phyloP scores from a whole-genome alignment of 345 rosid species.

The Melaleuca quinquenervia region DNA sequence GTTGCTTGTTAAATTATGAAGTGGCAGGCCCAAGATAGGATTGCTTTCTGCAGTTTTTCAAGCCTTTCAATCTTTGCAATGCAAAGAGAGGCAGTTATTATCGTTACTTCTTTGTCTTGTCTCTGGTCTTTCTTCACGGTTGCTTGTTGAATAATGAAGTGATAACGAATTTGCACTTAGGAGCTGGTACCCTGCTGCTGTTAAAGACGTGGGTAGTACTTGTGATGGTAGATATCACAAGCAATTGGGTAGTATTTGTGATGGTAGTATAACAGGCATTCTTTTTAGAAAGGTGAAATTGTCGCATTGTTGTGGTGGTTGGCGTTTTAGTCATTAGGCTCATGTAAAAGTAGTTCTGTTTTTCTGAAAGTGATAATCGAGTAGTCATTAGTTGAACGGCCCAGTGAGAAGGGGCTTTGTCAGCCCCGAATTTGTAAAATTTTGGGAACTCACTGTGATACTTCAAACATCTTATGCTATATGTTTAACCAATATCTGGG shows the following conservation, averaged over 20 bases:
- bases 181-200: background rate
- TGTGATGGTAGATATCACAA: background rate
- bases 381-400: background rate
- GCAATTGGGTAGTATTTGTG: background rate
- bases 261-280: background rate
- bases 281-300: background rate
- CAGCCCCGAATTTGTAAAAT: background rate
- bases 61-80: background rate
- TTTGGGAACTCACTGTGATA: background rate
- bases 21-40: background rate
- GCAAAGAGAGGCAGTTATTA: background rate
- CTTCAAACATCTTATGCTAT: background rate
- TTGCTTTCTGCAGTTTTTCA: background rate
- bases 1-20: background rate
- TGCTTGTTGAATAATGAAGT: background rate
- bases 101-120: background rate
- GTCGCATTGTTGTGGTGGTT: background rate
- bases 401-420: background rate
- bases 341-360: too few species aligned
- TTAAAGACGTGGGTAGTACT: background rate
- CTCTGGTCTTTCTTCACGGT: background rate
- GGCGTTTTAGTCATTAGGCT: background rate
- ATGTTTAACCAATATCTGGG: background rate
- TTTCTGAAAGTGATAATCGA: background rate
- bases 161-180: background rate